Percentiles rank a stretch among this genome's conserved stretches.
Evolutionary conservation across 1,284 basidiomycete genomes (phyloP).

Genomic region (Melampsora americana): DNA sequence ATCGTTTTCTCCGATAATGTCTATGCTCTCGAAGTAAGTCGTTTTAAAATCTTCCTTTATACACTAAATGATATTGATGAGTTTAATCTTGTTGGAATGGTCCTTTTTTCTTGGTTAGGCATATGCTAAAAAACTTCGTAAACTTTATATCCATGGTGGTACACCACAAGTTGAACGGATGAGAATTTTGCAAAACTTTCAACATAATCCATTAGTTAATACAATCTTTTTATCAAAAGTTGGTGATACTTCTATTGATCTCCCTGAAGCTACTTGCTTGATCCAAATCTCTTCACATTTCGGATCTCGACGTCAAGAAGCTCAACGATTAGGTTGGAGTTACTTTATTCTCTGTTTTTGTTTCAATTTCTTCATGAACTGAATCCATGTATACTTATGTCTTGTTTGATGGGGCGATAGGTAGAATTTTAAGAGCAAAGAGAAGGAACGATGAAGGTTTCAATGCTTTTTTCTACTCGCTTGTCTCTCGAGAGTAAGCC

Average conservation of each 20-base stretch:
- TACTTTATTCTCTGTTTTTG: constrained; percentile 44
- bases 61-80: neutral
- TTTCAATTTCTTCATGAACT: neutral
- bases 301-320: constrained; percentile 95
- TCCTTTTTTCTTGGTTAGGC: constrained; percentile 60
- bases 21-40: constrained; percentile 81
- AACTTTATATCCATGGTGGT: constrained; percentile 93
- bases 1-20: constrained; percentile 99
- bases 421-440: constrained; percentile 93
- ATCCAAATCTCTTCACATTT: constrained; percentile 99
- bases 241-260: constrained; percentile 97
- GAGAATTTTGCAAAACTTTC: constrained; percentile 90
- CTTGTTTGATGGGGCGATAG: constrained; percentile 55
- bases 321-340: constrained; percentile 78
- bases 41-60: neutral
- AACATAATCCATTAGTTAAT: constrained; percentile 87
- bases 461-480: constrained; percentile 99
- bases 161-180: constrained; percentile 94
- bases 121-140: constrained; percentile 88
- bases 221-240: constrained; percentile 99
- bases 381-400: neutral
- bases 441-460: constrained; percentile 98
- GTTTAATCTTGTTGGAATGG: neutral
- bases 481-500: constrained; percentile 81
- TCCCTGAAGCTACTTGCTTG: constrained; percentile 97